Evolutionary conservation across 257 asterid species (phyloP).

Genomic region (Nyctanthes arbortristis): DNA sequence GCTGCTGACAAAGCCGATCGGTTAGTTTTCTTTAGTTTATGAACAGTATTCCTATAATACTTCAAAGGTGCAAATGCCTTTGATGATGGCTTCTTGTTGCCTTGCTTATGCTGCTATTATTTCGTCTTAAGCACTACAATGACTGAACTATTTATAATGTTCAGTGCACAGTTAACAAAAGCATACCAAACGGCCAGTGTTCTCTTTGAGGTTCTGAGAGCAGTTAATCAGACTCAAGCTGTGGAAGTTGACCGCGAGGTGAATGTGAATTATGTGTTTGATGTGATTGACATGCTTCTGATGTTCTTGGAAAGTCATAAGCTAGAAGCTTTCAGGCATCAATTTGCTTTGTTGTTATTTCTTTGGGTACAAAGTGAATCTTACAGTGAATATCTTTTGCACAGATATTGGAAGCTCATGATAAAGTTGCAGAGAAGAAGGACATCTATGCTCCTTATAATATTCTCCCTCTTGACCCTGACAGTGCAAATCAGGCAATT

Average conservation of each 20-base stretch:
- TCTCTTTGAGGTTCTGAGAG: slow-evolving; percentile 98
- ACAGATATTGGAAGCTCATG: slow-evolving; percentile 93
- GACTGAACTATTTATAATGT: slow-evolving; percentile 32
- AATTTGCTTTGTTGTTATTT: background rate
- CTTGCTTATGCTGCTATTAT: slow-evolving; percentile 9
- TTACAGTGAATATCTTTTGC: slow-evolving; percentile 17
- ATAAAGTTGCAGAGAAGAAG: slow-evolving; percentile 97
- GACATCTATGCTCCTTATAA: slow-evolving; percentile 95
- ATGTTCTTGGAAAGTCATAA: slow-evolving; percentile 17
- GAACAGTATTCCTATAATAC: slow-evolving; percentile 5
- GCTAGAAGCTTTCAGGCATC: slow-evolving; percentile 8
- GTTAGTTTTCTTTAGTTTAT: slow-evolving; percentile 40
- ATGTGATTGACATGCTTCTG: slow-evolving; percentile 17
- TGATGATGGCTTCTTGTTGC: slow-evolving; percentile 4
- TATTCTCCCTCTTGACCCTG: slow-evolving; percentile 97
- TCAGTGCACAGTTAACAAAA: slow-evolving; percentile 96
- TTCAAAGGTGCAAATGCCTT: slow-evolving; percentile 10
- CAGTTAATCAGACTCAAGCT: slow-evolving; percentile 94
- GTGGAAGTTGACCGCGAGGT: slow-evolving; percentile 99
- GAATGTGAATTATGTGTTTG: slow-evolving; percentile 8
- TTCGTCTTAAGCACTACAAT: slow-evolving; percentile 6
- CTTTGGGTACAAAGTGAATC: slow-evolving; percentile 25
- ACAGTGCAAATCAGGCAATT: slow-evolving; percentile 93
- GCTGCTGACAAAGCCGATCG: slow-evolving; percentile 99
- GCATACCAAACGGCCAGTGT: slow-evolving; percentile 99